These are phyloP conservation scores for Carex myosuroides DNA, from an alignment of 176 grass and related monocot genomes.

Conservation along the genomic window DNA sequence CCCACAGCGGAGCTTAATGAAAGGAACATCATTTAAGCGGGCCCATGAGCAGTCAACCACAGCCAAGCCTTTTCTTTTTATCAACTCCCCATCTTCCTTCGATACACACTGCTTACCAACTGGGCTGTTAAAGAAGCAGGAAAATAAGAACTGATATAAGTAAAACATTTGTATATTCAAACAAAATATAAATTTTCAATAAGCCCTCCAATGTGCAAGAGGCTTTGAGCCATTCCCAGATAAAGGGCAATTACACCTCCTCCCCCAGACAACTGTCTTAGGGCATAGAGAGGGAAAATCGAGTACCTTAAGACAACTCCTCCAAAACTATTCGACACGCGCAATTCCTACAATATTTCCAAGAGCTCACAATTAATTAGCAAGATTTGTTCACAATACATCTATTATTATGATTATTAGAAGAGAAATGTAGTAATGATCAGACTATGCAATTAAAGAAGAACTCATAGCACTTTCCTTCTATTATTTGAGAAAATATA, in stretches of 20 bases:
- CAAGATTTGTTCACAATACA: not conserved
- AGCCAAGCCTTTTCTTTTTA: slow-evolving; percentile 84
- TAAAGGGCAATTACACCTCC: not conserved
- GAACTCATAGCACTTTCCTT: not conserved
- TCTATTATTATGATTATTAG: not conserved
- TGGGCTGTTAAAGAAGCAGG: slow-evolving; percentile 39
- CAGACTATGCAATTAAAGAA: not conserved
- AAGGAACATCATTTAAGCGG: slow-evolving; percentile 90
- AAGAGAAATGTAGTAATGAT: not conserved
- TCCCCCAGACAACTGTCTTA: not conserved
- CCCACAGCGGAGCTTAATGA: slow-evolving; percentile 85
- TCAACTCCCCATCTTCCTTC: slow-evolving; percentile 64
- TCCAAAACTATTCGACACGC: slow-evolving; percentile 79
- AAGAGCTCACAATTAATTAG: not conserved
- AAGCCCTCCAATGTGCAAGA: not conserved
- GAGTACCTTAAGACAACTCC: slow-evolving; percentile 90
- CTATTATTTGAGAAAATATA: not conserved
- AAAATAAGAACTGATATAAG: not conserved
- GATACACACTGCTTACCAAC: slow-evolving; percentile 90
- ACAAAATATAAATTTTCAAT: not conserved
- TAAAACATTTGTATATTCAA: not conserved
- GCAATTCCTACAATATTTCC: slow-evolving; percentile 59
- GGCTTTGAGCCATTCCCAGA: not conserved
- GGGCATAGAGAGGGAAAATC: not conserved
- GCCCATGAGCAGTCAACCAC: slow-evolving; percentile 99